Conservation (phyloP, 2,329 filamentous ascomycete genomes). For the Colletotrichum horii region DNA sequence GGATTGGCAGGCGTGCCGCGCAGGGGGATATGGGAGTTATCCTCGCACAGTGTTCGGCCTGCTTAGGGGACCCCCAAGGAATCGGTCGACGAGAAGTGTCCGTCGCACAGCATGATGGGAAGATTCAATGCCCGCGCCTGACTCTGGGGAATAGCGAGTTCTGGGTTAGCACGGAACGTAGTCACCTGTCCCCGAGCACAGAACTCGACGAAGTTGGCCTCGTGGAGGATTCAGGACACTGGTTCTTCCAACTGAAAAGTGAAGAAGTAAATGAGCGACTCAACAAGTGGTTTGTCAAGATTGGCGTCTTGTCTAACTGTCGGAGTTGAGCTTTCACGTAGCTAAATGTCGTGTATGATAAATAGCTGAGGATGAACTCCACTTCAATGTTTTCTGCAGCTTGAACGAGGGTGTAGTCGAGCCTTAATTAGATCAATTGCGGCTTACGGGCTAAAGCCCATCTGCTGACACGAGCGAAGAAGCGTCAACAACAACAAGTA, state of each 20-base stretch:
- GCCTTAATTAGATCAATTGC: too few species aligned
- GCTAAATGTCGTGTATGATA: neutral
- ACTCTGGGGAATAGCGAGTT: neutral
- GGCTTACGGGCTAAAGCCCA: neutral
- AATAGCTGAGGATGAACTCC: neutral
- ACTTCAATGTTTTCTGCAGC: neutral
- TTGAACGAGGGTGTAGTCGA: too few species aligned
- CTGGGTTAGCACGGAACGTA: neutral
- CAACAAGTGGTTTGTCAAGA: neutral
- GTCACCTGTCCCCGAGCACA: neutral
- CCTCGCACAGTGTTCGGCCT: neutral
- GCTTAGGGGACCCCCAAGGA: neutral
- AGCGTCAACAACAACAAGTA: neutral
- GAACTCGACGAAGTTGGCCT: neutral
- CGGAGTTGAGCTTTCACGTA: neutral
- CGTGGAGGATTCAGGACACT: neutral
- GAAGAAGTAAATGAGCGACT: neutral
- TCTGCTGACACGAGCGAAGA: neutral
- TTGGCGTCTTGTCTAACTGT: neutral
- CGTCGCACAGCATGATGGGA: neutral
- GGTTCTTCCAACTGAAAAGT: neutral
- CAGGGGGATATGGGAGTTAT: neutral
- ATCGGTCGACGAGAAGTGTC: neutral
- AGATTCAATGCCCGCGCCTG: neutral
- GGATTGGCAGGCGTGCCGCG: neutral